Conservation (phyloP, 2,329 filamentous ascomycete species). For the Ustulina deusta region DNA sequence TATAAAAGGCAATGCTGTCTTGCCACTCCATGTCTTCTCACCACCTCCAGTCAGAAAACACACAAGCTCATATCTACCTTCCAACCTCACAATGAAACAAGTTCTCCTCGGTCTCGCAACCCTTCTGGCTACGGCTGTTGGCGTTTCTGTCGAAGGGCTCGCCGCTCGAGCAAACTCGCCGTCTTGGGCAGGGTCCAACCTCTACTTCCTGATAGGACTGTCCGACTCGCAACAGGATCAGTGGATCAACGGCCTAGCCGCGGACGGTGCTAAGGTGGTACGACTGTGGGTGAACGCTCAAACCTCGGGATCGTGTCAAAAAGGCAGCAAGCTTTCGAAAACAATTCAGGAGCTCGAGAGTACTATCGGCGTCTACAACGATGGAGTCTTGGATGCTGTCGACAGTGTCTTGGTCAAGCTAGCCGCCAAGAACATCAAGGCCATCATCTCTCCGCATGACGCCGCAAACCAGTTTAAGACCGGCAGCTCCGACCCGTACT, state of each 20-base stretch:
- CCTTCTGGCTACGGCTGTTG: constrained; percentile 13
- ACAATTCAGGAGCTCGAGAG: constrained; percentile 44
- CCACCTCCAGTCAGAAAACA: background rate
- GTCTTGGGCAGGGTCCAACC: constrained; percentile 49
- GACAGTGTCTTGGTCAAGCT: constrained; percentile 49
- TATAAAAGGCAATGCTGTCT: constrained; percentile 17
- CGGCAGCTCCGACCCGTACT: constrained; percentile 31
- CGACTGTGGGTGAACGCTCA: constrained; percentile 50
- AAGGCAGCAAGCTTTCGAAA: constrained; percentile 46
- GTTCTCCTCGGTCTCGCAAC: background rate
- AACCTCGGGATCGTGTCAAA: constrained; percentile 43
- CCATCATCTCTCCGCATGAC: constrained; percentile 51
- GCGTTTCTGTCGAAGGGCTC: background rate
- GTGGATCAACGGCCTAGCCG: constrained; percentile 47
- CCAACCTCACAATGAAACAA: constrained; percentile 18
- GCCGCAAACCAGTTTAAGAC: constrained; percentile 33
- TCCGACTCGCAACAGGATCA: constrained; percentile 44
- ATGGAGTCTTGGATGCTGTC: constrained; percentile 47
- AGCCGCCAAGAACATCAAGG: constrained; percentile 48
- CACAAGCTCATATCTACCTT: background rate
- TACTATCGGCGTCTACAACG: constrained; percentile 46
- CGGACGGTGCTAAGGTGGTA: constrained; percentile 48
- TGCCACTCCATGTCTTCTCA: background rate
- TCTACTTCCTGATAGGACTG: constrained; percentile 50
- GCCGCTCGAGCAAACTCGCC: constrained; percentile 28